Conservation (phyloP, 202 grass and related monocot genomes). For the Dendrocalamus latiflorus region DNA sequence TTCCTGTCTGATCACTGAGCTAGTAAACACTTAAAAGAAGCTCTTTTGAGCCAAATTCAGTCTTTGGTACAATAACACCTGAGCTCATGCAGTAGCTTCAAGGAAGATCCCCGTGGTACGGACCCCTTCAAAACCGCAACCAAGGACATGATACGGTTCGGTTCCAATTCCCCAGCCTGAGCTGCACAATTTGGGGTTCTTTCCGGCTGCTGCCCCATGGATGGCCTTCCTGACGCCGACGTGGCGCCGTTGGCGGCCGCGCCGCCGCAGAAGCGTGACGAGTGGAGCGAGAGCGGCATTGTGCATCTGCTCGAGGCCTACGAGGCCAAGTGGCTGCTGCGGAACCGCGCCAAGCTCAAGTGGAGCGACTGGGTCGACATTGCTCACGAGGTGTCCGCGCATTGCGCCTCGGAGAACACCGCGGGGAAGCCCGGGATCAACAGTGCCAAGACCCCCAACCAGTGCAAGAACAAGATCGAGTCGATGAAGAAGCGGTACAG, state of each 20-base stretch:
- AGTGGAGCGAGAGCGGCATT: conserved; percentile 88
- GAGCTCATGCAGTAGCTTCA: background rate
- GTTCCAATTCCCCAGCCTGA: background rate
- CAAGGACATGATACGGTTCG: too few species aligned
- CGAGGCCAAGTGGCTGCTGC: conserved; percentile 82
- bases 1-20: conserved; percentile 8
- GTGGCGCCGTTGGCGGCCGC: conserved; percentile 5
- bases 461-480: conserved; percentile 99
- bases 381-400: conserved; percentile 55
- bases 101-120: background rate
- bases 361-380: conserved; percentile 92
- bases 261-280: conserved; percentile 73
- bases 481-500: conserved; percentile 98
- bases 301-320: conserved; percentile 67
- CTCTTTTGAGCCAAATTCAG: background rate
- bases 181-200: background rate
- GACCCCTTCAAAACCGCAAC: background rate
- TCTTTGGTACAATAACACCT: background rate
- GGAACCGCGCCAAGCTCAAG: conserved; percentile 96
- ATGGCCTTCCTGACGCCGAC: conserved; percentile 26
- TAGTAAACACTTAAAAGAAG: background rate
- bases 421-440: conserved; percentile 25
- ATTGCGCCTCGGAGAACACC: conserved; percentile 37
- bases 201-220: background rate
- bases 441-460: conserved; percentile 69